Conservation (phyloP, 139 green algal species). For the Picochlorum sp. region DNA sequence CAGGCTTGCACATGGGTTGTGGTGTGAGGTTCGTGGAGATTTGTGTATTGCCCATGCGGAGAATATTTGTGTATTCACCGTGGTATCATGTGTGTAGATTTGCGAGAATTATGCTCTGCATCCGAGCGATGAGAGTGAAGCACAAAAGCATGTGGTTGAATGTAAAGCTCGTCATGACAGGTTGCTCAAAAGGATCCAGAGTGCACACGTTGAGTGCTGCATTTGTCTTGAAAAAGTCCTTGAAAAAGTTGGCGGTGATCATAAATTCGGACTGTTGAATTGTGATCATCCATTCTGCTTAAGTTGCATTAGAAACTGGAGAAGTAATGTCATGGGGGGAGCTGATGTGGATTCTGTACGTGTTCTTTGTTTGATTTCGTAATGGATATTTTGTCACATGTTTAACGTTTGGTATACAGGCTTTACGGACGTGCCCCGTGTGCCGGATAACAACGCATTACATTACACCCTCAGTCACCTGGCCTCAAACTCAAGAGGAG, state of each 20-base stretch:
- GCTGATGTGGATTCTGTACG: slow-evolving; percentile 34
- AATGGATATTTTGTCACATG: slow-evolving; percentile 7
- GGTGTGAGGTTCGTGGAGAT: slow-evolving; percentile 40
- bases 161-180: slow-evolving; percentile 44
- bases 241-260: slow-evolving; percentile 30
- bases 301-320: slow-evolving; percentile 73
- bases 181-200: slow-evolving; percentile 30
- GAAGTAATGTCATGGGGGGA: slow-evolving; percentile 29
- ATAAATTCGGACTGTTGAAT: slow-evolving; percentile 69
- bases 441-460: slow-evolving; percentile 59
- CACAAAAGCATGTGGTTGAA: slow-evolving; percentile 32
- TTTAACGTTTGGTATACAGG: background rate
- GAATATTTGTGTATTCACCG: background rate
- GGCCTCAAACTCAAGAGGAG: slow-evolving; percentile 48
- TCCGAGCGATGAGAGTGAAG: slow-evolving; percentile 34
- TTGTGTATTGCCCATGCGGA: background rate
- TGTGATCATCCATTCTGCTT: slow-evolving; percentile 84
- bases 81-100: slow-evolving; percentile 14
- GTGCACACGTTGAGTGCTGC: slow-evolving; percentile 50
- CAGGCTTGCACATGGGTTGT: slow-evolving; percentile 44
- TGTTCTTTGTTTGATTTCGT: background rate
- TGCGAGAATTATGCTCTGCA: slow-evolving; percentile 48
- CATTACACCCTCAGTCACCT: slow-evolving; percentile 55
- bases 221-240: slow-evolving; percentile 74
- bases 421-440: slow-evolving; percentile 60